These are phyloP conservation scores for Rosa rugosa DNA, from an alignment of 306 rosid genomes.

Conservation along the genomic window DNA sequence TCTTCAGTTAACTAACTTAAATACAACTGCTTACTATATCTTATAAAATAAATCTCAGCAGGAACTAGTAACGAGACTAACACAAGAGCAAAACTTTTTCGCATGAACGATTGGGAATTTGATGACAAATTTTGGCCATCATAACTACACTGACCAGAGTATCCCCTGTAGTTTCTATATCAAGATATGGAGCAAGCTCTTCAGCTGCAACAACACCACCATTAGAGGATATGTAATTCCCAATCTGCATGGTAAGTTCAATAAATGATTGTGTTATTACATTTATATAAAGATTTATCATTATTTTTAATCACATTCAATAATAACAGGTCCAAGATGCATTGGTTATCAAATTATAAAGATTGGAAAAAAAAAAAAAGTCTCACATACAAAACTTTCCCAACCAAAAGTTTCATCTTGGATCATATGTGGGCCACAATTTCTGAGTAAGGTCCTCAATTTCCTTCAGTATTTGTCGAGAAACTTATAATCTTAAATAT, in stretches of 20 bases:
- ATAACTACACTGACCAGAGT: conserved; percentile 45
- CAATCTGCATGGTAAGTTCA: conserved; percentile 61
- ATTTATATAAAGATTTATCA: background rate
- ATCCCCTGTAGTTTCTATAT: conserved; percentile 42
- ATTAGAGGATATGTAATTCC: conserved; percentile 84
- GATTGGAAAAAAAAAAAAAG: background rate
- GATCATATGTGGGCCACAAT: background rate
- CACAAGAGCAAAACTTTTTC: background rate
- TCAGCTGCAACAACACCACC: conserved; percentile 96
- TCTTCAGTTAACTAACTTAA: background rate
- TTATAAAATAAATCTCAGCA: background rate
- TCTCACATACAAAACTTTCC: background rate
- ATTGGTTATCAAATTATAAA: background rate
- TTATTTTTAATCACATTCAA: background rate
- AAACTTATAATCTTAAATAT: background rate
- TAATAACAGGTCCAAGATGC: background rate
- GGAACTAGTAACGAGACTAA: background rate
- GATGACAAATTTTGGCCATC: background rate
- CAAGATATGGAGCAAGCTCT: conserved; percentile 96
- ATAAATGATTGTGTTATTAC: background rate
- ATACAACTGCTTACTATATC: background rate
- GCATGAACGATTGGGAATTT: background rate
- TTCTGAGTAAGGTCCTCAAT: background rate
- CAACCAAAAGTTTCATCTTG: background rate
- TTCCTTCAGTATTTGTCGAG: background rate